Evolutionary conservation across 345 rosid species (phyloP).

Genomic region (Erodium maritimum): DNA sequence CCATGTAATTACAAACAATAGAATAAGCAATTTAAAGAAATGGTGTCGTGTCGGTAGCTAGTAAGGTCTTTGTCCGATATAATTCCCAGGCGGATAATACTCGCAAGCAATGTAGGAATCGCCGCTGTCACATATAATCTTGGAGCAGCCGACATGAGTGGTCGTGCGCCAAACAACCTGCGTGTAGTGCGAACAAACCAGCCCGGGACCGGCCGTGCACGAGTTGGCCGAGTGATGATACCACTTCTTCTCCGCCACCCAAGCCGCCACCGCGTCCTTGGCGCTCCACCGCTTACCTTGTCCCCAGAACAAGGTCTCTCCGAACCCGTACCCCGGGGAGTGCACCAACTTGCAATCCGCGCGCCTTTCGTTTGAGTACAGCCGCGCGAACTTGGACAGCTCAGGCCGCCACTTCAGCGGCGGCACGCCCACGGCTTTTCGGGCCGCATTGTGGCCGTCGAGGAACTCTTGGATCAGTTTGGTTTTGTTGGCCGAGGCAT

Average conservation of each 20-base stretch:
- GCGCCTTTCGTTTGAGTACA: constrained; percentile 1
- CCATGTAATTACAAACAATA: neutral
- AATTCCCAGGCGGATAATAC: constrained; percentile 11
- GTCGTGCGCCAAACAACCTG: constrained; percentile 10
- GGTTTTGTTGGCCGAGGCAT: constrained; percentile 1
- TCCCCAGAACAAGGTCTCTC: constrained; percentile 13
- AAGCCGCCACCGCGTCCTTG: neutral
- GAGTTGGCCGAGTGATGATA: constrained; percentile 3
- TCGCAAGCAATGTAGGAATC: constrained; percentile 11
- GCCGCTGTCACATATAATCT: constrained; percentile 7
- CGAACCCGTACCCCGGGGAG: constrained; percentile 3
- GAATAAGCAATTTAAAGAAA: no score
- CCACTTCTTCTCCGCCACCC: constrained; percentile 12
- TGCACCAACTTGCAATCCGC: constrained; percentile 9
- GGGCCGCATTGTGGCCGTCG: constrained; percentile 3
- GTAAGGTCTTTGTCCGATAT: constrained; percentile 12
- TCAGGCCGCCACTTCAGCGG: neutral
- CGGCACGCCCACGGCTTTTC: constrained; percentile 7
- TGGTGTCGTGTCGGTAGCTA: neutral
- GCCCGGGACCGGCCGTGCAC: constrained; percentile 1
- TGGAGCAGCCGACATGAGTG: constrained; percentile 6
- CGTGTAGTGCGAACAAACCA: constrained; percentile 10
- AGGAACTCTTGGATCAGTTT: constrained; percentile 4
- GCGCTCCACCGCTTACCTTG: constrained; percentile 5
- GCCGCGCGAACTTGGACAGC: constrained; percentile 3